Evolutionary conservation across 1,284 basidiomycete species (phyloP).

Genomic region (Sutorius eximius): DNA sequence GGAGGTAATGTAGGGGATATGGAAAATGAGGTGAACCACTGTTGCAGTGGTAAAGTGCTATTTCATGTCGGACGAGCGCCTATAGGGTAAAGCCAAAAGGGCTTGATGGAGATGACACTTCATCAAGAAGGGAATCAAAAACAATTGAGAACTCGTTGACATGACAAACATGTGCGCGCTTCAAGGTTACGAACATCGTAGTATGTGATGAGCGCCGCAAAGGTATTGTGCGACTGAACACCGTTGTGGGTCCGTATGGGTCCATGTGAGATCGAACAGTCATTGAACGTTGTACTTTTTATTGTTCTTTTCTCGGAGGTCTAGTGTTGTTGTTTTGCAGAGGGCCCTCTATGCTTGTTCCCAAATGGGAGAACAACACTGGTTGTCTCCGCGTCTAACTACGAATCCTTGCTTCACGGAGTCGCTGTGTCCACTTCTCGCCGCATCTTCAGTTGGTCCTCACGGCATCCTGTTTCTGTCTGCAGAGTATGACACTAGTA

Average conservation of each 20-base stretch:
- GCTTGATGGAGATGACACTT: not conserved
- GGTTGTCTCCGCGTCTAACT: not conserved
- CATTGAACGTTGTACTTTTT: not conserved
- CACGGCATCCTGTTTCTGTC: too few species aligned
- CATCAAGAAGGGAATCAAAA: not conserved
- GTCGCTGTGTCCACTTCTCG: too few species aligned
- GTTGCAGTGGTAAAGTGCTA: not conserved
- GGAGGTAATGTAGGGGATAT: not conserved
- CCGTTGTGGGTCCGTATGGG: not conserved
- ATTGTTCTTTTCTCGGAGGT: not conserved
- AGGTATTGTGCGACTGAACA: not conserved
- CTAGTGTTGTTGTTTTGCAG: constrained; percentile 4
- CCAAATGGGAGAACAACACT: not conserved
- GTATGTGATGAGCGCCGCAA: not conserved
- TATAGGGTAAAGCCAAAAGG: not conserved
- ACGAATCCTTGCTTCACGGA: too few species aligned
- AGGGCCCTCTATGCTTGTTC: not conserved
- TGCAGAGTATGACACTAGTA: too few species aligned
- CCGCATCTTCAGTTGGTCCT: too few species aligned
- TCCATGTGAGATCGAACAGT: not conserved
- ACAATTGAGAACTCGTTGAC: constrained; percentile 12
- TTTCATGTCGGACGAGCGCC: not conserved
- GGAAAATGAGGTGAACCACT: not conserved
- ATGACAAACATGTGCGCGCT: constrained; percentile 2
- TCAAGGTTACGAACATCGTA: not conserved